phyloP scores from a whole-genome alignment of 805 yeast species.

The Yarrowia sp. region DNA sequence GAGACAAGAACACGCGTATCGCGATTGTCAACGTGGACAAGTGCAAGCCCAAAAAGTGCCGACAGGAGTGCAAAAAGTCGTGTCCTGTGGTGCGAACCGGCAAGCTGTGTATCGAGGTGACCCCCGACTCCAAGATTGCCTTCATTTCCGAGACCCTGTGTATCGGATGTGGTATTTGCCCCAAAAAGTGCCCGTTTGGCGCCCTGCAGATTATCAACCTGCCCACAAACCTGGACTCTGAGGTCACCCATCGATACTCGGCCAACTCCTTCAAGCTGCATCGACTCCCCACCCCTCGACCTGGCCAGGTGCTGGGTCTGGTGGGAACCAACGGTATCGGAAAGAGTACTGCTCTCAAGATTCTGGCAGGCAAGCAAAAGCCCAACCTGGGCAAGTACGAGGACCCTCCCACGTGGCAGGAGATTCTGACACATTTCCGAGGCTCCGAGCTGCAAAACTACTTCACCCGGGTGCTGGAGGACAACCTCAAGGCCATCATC shows the following conservation, averaged over 20 bases:
- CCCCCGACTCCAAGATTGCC: constrained; percentile 89
- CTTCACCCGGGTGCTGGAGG: constrained; percentile 92
- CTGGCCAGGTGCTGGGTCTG: constrained; percentile 96
- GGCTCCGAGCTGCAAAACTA: constrained; percentile 97
- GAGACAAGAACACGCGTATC: constrained; percentile 60
- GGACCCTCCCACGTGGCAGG: constrained; percentile 98
- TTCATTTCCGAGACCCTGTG: constrained; percentile 93
- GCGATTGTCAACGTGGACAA: constrained; percentile 94
- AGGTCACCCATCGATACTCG: constrained; percentile 96
- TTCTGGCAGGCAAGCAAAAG: constrained; percentile 95
- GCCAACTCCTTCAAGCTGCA: constrained; percentile 98
- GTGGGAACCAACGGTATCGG: constrained; percentile 99
- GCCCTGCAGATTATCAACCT: constrained; percentile 95
- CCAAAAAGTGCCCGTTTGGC: constrained; percentile 97
- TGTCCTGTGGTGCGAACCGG: constrained; percentile 99
- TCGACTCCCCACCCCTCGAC: constrained; percentile 97
- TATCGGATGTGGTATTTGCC: constrained; percentile 99
- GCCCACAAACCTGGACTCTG: constrained; percentile 91
- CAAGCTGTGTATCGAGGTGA: constrained; percentile 94
- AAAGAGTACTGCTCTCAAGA: constrained; percentile 94
- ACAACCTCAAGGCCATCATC: constrained; percentile 92
- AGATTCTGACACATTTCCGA: constrained; percentile 86
- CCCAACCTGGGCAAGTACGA: constrained; percentile 95
- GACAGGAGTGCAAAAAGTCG: constrained; percentile 95
- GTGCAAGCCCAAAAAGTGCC: constrained; percentile 98